A percentile compares a stretch with the other conserved stretches of the same genome.
Conservation (phyloP, 352 stramenopile species). For the Achlya hypogyna region DNA sequence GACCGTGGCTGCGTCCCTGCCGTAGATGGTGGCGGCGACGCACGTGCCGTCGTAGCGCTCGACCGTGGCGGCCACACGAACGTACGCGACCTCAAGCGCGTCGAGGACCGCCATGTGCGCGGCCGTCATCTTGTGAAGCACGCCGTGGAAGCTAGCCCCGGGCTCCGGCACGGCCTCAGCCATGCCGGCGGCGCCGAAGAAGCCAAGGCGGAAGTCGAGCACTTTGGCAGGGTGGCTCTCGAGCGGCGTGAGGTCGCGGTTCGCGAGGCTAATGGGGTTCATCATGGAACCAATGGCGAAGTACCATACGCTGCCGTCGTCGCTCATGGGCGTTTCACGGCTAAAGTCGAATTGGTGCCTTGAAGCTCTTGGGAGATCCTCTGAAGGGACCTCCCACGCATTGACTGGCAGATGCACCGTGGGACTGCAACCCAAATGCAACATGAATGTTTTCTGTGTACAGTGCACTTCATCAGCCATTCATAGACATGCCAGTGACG, state of each 20-base stretch:
- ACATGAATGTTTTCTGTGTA: too few species aligned
- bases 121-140: constrained; percentile 19
- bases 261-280: constrained; percentile 21
- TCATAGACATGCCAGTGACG: too few species aligned
- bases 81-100: constrained; percentile 19
- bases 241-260: constrained; percentile 15
- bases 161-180: constrained; percentile 19
- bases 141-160: constrained; percentile 22
- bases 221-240: constrained; percentile 20
- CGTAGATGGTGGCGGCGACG: constrained; percentile 21
- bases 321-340: too few species aligned
- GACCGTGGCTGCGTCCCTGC: not conserved
- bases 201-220: constrained; percentile 18
- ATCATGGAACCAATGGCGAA: constrained; percentile 24
- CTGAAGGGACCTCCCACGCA: too few species aligned
- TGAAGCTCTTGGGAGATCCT: too few species aligned
- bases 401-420: too few species aligned
- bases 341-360: too few species aligned
- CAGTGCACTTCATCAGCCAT: too few species aligned
- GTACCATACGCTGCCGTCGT: constrained; percentile 16
- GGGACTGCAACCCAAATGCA: too few species aligned
- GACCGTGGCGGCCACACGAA: constrained; percentile 7
- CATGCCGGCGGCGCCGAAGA: constrained; percentile 20
- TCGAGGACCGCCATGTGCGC: constrained; percentile 20
- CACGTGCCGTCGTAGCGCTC: constrained; percentile 21